Percentiles rank a stretch among this genome's conserved stretches.
Conservation (phyloP, 2,329 filamentous ascomycete genomes). For the Ophiostoma perfectum region DNA sequence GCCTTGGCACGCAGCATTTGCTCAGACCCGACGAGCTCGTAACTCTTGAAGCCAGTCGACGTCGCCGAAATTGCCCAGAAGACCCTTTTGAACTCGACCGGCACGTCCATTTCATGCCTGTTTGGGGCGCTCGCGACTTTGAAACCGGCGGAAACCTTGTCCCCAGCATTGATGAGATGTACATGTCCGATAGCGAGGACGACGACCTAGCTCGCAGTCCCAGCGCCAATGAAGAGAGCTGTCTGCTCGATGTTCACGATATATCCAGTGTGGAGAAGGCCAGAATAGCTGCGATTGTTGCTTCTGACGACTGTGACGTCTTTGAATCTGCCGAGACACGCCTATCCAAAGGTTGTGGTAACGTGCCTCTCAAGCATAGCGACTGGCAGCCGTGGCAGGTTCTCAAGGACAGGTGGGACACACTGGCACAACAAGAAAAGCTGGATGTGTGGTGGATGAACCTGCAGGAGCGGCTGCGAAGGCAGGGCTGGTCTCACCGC, state of each 20-base stretch:
- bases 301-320: not conserved
- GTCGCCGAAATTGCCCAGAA: constrained; percentile 32
- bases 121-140: constrained; percentile 58
- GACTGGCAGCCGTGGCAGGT: constrained; percentile 44
- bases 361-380: constrained; percentile 31
- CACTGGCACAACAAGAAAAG: constrained; percentile 36
- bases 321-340: constrained; percentile 30
- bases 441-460: constrained; percentile 35
- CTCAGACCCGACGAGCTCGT: constrained; percentile 55
- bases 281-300: not conserved
- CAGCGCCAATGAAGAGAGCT: too few relatives aligned
- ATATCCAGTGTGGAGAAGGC: not conserved
- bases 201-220: not conserved
- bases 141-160: constrained; percentile 42
- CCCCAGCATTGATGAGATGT: constrained; percentile 37
- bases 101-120: constrained; percentile 48
- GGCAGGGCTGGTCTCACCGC: constrained; percentile 25
- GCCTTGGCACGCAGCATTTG: constrained; percentile 42
- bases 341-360: constrained; percentile 31
- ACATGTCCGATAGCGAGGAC: constrained; percentile 43
- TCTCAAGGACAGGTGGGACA: constrained; percentile 41
- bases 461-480: constrained; percentile 28
- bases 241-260: not conserved
- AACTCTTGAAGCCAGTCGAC: constrained; percentile 48
- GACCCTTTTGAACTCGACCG: constrained; percentile 48